Percentiles rank a stretch among this genome's conserved stretches.
These are phyloP conservation scores for Marvania coccoides DNA, from an alignment of 139 green algal genomes.

Conservation along the genomic window DNA sequence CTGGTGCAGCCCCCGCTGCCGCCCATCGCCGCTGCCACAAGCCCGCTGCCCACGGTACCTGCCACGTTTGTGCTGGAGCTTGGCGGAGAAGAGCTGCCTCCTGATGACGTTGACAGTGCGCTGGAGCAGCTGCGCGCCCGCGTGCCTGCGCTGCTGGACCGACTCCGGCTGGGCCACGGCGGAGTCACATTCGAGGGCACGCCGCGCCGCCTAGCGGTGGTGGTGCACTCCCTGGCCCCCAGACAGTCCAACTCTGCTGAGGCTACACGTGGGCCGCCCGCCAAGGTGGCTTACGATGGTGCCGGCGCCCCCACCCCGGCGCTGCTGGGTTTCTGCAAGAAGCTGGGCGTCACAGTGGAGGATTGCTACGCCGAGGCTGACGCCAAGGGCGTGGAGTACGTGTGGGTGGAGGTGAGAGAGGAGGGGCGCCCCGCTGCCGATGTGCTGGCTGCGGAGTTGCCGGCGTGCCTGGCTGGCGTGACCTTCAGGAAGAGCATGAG, in stretches of 20 bases:
- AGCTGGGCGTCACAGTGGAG: constrained; percentile 65
- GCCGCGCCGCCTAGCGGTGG: constrained; percentile 72
- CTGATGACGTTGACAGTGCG: constrained; percentile 72
- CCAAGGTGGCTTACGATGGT: constrained; percentile 66
- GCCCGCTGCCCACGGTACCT: not conserved
- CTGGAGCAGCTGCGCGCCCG: constrained; percentile 70
- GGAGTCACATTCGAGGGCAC: constrained; percentile 71
- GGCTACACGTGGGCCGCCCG: constrained; percentile 77
- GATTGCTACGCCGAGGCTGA: constrained; percentile 48
- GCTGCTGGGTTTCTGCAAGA: constrained; percentile 86
- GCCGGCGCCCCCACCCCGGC: constrained; percentile 78
- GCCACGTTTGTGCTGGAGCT: constrained; percentile 90
- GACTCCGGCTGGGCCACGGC: constrained; percentile 64
- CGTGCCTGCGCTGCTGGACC: constrained; percentile 64
- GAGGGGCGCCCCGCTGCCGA: constrained; percentile 43
- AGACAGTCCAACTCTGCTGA: constrained; percentile 51
- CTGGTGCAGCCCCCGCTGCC: constrained; percentile 14
- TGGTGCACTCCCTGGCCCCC: constrained; percentile 64
- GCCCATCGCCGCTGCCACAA: not conserved
- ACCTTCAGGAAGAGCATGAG: constrained; percentile 90
- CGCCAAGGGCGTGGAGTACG: constrained; percentile 88
- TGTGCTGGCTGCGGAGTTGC: constrained; percentile 73
- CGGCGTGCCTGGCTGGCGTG: constrained; percentile 55
- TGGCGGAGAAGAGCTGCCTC: constrained; percentile 95
- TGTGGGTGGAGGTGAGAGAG: constrained; percentile 66